Evolutionary conservation across 2,329 filamentous ascomycete species (phyloP), one percentile per base, ranked within the genome.

Genomic region (Alternaria atra): DNA sequence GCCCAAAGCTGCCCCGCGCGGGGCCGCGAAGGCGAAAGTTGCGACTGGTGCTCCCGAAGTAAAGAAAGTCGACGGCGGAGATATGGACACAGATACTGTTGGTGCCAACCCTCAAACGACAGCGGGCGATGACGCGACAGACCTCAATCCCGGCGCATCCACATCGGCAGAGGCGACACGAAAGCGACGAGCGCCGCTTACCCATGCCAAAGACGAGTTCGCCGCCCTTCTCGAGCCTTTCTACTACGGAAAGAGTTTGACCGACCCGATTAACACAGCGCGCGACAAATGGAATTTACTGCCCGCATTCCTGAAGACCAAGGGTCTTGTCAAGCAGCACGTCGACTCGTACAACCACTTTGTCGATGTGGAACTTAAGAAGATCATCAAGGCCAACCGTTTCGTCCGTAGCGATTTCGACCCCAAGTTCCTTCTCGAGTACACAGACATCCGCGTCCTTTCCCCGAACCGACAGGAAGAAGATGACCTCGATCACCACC

Each of bases 271-370:
- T 72, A 84, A 90, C 62, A 91, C 89, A 1, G 89, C 88, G 29
- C 70, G 91, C 73, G 95, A 99, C 83, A 99, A 99, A 84, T 97
- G 94, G 88, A 97, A 98, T 78, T 85, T 99, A 42, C 82, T 99
- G 29, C 96, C 95, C 0, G 95, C 95, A n/a, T 99, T 99, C 79
- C 83, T 99, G 60, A 97, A 97, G 80, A 94, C 97, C 73, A 99
- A 99, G 81, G 94, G 94, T 58, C 84, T 97, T 58, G 94, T 97
- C 54, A 97, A 97, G 80, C 94, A 98, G 84, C 94, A 97, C 79
- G 94, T 97, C 75, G 96, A 99, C 82, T 98, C 95, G 25, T 99
- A 96, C 85, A 97, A 99, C 81, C 97, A 95, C 81, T 98, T 99
- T 72, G 91, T 97, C 68, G 93, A 99, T 71, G 91, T 96, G 58